Conservation (phyloP, 164 flowering plant species). For the Berberis vulgaris region DNA sequence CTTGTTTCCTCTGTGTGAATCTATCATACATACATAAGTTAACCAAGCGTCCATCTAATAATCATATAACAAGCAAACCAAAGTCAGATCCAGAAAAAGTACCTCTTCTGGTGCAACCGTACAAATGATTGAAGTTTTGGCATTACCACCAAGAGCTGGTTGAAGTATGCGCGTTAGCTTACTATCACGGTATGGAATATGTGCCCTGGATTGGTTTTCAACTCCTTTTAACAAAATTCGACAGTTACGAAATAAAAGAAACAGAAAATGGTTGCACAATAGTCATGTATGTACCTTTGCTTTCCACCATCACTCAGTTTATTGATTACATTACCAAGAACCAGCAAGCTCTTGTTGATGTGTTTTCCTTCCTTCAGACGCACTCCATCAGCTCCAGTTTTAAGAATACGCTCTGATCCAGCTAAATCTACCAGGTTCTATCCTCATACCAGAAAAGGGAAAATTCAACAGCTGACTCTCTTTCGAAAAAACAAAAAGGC, state of each 20-base stretch:
- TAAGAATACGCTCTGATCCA: constrained; percentile 92
- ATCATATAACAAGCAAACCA: background rate
- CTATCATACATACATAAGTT: constrained; percentile 22
- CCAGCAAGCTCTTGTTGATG: constrained; percentile 93
- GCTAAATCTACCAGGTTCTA: constrained; percentile 98
- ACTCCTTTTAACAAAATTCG: background rate
- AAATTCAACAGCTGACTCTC: background rate
- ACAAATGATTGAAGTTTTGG: constrained; percentile 94
- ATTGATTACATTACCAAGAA: constrained; percentile 93
- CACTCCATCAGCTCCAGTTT: constrained; percentile 95
- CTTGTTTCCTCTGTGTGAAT: constrained; percentile 88
- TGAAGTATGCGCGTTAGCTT: constrained; percentile 96
- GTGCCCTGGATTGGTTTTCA: constrained; percentile 53
- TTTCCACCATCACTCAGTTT: constrained; percentile 87
- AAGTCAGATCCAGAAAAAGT: constrained; percentile 4
- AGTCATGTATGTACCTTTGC: constrained; percentile 49
- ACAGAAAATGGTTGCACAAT: background rate
- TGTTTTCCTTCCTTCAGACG: constrained; percentile 95
- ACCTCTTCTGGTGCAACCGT: constrained; percentile 99
- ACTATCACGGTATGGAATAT: constrained; percentile 96
- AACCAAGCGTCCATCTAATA: background rate
- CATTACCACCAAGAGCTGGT: constrained; percentile 98
- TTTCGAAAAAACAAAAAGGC: background rate
- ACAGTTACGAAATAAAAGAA: no score
- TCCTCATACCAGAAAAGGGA: constrained; percentile 2